Evolutionary conservation across 805 yeast species (phyloP).

Genomic region (Suhomyces sp.): DNA sequence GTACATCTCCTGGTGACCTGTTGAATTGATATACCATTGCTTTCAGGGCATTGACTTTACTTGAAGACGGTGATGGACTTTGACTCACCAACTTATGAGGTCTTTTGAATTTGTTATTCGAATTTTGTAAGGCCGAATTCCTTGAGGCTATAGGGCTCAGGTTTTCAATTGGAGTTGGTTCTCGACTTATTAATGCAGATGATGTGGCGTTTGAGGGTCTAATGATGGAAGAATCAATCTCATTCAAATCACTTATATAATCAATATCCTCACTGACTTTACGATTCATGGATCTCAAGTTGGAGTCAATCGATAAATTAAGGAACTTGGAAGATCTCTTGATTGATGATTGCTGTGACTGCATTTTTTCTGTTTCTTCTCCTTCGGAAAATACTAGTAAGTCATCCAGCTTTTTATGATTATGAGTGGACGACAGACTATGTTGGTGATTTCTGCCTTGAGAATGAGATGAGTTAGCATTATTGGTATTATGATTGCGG

Average conservation of each 20-base stretch:
- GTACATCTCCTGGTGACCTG: constrained; percentile 7
- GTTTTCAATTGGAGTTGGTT: constrained; percentile 10
- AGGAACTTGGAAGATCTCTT: constrained; percentile 43
- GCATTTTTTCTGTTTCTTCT: constrained; percentile 10
- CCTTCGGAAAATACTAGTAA: constrained; percentile 5
- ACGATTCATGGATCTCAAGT: constrained; percentile 11
- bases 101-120: constrained; percentile 38
- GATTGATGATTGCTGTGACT: constrained; percentile 26
- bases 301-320: constrained; percentile 39
- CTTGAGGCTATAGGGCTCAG: constrained; percentile 12
- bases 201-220: constrained; percentile 4
- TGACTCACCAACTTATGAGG: constrained; percentile 46
- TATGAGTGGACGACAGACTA: constrained; percentile 1
- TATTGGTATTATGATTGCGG: neutral
- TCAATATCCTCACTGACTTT: constrained; percentile 20
- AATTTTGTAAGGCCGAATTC: constrained; percentile 12
- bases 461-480: neutral
- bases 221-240: constrained; percentile 20
- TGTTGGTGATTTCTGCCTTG: neutral
- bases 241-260: constrained; percentile 24
- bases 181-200: constrained; percentile 9
- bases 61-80: constrained; percentile 40
- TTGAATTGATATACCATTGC: constrained; percentile 11
- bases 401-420: constrained; percentile 7
- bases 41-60: constrained; percentile 8